A percentile compares a stretch with the other conserved stretches of the same genome.
Evolutionary conservation across 202 grass and related monocot species (phyloP).

Genomic region (Dendrocalamus latiflorus): DNA sequence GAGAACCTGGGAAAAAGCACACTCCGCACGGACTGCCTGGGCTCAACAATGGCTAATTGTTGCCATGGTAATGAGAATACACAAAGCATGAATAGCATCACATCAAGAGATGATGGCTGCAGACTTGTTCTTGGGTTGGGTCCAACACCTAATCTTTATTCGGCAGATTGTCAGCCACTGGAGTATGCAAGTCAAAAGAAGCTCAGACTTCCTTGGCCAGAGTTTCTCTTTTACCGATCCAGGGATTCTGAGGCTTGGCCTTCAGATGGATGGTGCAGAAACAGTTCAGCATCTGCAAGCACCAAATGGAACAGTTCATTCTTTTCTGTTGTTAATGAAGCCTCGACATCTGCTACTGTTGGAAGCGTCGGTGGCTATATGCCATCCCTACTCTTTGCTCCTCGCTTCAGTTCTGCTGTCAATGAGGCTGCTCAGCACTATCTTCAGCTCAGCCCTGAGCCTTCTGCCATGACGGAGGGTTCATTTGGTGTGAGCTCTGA

Average conservation of each 20-base stretch:
- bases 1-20: constrained; percentile 34
- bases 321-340: constrained; percentile 45
- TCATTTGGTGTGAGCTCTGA: no score
- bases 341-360: constrained; percentile 57
- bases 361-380: constrained; percentile 63
- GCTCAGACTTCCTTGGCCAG: constrained; percentile 16
- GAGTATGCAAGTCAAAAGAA: constrained; percentile 29
- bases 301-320: constrained; percentile 24
- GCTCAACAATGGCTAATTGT: constrained; percentile 23
- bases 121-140: constrained; percentile 67
- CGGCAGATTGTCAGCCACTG: constrained; percentile 22
- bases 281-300: constrained; percentile 22
- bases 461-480: constrained; percentile 40
- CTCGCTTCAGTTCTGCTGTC: constrained; percentile 3
- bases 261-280: constrained; percentile 39
- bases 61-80: constrained; percentile 15
- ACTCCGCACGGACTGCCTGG: constrained; percentile 22
- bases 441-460: constrained; percentile 45
- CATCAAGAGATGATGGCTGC: constrained; percentile 48
- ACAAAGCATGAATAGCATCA: constrained; percentile 13
- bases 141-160: constrained; percentile 57
- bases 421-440: constrained; percentile 30
- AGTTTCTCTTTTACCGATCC: constrained; percentile 29
- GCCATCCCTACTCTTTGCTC: constrained; percentile 67
- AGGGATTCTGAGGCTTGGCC: constrained; percentile 48